Base-by-base conservation (phyloP, 1,284 basidiomycete species). In the Cutaneotrichosporon sp. region DNA sequence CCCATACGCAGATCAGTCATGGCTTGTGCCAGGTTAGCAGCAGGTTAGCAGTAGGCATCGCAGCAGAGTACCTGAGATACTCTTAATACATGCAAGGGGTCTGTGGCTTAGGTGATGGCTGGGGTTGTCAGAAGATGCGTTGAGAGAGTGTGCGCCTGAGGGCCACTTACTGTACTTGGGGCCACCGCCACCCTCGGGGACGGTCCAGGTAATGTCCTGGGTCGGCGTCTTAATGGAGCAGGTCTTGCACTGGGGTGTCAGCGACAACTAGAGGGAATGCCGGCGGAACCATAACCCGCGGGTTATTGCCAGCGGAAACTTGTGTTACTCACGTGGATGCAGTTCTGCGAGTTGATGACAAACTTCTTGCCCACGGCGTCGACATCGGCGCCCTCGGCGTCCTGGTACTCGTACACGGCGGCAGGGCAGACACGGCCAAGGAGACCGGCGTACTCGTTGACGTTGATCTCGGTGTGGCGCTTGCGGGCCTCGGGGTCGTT, bases 321-420 rank as follows among this genome's bases (percentile, higher is more conserved):
- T n/a, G 26, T 30, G 26, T 30, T 15, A 71, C 73, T 60, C 49
- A 75, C 72, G 59, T 74, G 73, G 41, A 76, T 76, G 58, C 75
- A 77, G 58, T 76, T 77, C 52, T 97, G 94, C 12, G 90, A 89
- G 76, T 98, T 98, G 75, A 97, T 98, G 17, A 97, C 86, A 54
- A 98, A 80, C 77, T 89, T 91, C 77, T 90, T 90, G 15, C 91
- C 91, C 42, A 66, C 72, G 2, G 80, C 80, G 57, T 81, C 81
- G 49, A 81, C 79, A 1, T 77, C 78, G 14, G 69, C 77, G 5
- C 78, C 81, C 38, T 81, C 82, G 1, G 73, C 72, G 54, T 81
- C 86, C 14, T 94, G 86, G 70, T 98, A 98, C 77, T 98, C 94
- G 75, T 98, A 98, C 26, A 98, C 96, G 4, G 85, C 90, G 0